A percentile compares a stretch with the other conserved stretches of the same genome.
phyloP scores from a whole-genome alignment of 768 basidiomycete species.

The Coprinopsis strossmayeri region DNA sequence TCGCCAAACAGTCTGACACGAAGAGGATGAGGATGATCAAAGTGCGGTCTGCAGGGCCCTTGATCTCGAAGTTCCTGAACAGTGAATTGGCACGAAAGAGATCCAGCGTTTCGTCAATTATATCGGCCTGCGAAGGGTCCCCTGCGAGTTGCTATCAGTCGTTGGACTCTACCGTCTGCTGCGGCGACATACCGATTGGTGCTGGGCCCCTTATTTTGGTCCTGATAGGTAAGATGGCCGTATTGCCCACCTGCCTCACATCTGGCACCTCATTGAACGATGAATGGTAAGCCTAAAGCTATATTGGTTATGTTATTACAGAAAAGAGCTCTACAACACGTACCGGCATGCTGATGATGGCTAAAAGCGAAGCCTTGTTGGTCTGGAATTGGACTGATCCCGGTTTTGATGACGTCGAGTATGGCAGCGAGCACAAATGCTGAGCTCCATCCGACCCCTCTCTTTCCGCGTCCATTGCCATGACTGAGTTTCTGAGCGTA shows the following conservation, averaged over 20 bases:
- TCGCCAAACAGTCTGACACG: conserved; percentile 94
- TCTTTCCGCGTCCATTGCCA: conserved; percentile 16
- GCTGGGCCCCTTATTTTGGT: conserved; percentile 92
- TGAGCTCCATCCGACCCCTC: neutral
- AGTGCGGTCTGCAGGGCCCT: conserved; percentile 91
- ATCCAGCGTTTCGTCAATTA: conserved; percentile 93
- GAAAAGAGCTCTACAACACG: conserved; percentile 23
- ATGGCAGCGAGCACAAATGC: neutral
- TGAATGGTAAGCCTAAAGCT: conserved; percentile 87
- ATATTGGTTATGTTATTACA: conserved; percentile 3
- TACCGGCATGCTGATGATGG: conserved; percentile 46
- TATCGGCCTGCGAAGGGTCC: conserved; percentile 74
- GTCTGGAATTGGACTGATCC: neutral
- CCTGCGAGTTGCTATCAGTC: conserved; percentile 37
- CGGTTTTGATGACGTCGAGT: neutral
- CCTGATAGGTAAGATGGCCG: conserved; percentile 84
- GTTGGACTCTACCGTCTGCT: conserved; percentile 9
- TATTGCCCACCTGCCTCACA: conserved; percentile 81
- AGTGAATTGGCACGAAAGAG: conserved; percentile 98
- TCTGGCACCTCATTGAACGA: conserved; percentile 83
- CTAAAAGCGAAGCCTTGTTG: conserved; percentile 6
- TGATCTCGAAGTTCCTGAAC: conserved; percentile 99
- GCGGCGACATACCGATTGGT: conserved; percentile 50
- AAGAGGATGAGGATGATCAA: conserved; percentile 97
- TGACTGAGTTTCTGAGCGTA: conserved; percentile 23